phyloP scores from a whole-genome alignment of 495 filamentous ascomycete genomes.

The Aspergillus carlsbadensis region DNA sequence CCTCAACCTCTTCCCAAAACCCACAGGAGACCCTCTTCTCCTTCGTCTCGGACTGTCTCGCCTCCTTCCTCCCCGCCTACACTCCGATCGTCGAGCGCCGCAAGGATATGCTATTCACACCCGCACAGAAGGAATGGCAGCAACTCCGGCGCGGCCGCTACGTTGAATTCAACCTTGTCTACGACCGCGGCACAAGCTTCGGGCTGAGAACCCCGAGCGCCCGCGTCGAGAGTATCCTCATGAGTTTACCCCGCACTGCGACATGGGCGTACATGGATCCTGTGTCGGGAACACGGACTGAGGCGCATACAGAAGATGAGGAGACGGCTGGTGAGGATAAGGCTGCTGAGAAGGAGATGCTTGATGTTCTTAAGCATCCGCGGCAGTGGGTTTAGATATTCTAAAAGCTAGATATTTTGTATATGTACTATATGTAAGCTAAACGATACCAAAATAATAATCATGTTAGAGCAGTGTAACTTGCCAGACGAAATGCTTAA shows the following conservation, averaged over 20 bases:
- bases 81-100: conserved; percentile 80
- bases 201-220: conserved; percentile 90
- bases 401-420: no score
- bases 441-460: no score
- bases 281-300: conserved; percentile 45
- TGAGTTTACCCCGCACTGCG: conserved; percentile 93
- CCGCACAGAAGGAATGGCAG: conserved; percentile 90
- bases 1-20: conserved; percentile 57
- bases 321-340: conserved; percentile 42
- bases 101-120: conserved; percentile 88
- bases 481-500: no score
- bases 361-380: conserved; percentile 82
- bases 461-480: no score
- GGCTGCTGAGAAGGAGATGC: conserved; percentile 62
- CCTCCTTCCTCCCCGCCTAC: conserved; percentile 89
- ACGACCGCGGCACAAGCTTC: conserved; percentile 94
- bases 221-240: conserved; percentile 92
- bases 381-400: conserved; percentile 77
- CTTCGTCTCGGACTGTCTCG: conserved; percentile 82
- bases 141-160: conserved; percentile 90
- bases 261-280: conserved; percentile 94
- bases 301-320: conserved; percentile 32
- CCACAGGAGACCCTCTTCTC: conserved; percentile 89
- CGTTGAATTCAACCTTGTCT: conserved; percentile 98
- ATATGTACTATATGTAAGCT: no score